These are phyloP conservation scores for Colletotrichum sp. DNA, from an alignment of 2,329 filamentous ascomycete genomes.

Conservation along the genomic window DNA sequence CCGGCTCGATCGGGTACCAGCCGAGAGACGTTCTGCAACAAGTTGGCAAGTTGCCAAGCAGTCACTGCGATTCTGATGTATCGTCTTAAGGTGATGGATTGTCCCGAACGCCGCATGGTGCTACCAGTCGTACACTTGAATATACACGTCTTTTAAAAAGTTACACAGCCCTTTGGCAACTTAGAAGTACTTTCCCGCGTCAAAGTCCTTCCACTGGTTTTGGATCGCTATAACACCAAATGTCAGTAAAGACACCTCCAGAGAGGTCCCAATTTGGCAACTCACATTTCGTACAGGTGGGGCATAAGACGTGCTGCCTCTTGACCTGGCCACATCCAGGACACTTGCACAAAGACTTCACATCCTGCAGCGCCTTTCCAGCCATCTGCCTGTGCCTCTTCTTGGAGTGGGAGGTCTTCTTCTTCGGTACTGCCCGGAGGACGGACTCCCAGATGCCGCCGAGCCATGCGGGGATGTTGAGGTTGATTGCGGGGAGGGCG, in stretches of 20 bases:
- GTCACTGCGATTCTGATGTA: background rate
- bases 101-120: slow-evolving; percentile 18
- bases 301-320: slow-evolving; percentile 86
- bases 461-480: slow-evolving; percentile 63
- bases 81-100: background rate
- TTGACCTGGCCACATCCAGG: slow-evolving; percentile 88
- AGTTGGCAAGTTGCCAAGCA: background rate
- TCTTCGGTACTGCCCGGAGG: slow-evolving; percentile 93
- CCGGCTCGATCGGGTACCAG: background rate
- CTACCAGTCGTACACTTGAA: slow-evolving; percentile 26
- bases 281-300: slow-evolving; percentile 84
- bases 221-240: slow-evolving; percentile 44
- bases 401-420: slow-evolving; percentile 97
- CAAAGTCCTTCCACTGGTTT: slow-evolving; percentile 46
- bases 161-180: background rate
- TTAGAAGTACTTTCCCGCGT: slow-evolving; percentile 37
- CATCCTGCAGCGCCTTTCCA: slow-evolving; percentile 92
- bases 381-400: slow-evolving; percentile 93
- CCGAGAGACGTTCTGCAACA: background rate
- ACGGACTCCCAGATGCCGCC: slow-evolving; percentile 92
- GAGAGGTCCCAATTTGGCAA: slow-evolving; percentile 21
- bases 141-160: slow-evolving; percentile 31
- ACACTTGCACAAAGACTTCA: slow-evolving; percentile 86
- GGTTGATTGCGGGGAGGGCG: slow-evolving; percentile 64
- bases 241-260: slow-evolving; percentile 21